Base-by-base conservation (phyloP, 2,329 filamentous ascomycete species). In the Talaromyces funiculosus region DNA sequence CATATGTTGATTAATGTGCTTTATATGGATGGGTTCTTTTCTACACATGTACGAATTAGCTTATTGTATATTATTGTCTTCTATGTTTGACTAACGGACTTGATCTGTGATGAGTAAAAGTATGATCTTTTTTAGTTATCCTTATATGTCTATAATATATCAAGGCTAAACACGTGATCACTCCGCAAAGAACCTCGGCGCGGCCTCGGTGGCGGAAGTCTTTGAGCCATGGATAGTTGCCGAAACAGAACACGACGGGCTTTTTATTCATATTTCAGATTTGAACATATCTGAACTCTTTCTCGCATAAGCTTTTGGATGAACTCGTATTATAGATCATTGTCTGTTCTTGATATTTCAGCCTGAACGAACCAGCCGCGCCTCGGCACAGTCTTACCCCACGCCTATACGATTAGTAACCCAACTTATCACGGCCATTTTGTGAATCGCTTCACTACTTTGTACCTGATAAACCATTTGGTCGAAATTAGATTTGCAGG, bases 61-160 rank as follows among this genome's bases (percentile, higher is more conserved):
- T 37, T 40, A 54, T 54, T 54, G 51, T 54, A 54, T 54, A 54
- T 54, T 54, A 54, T 40, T 54, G 18, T 33, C 29, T 51, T 29
- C 9, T 33, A 14, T 35, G 4, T 22, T 33, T 29, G 16, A 49
- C n/a, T 18, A 20, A 51, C n/a, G 29, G 47, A 35, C 18, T 51
- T 51, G 26, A 22, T 51, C 18, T 51, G n/a, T 22, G 47, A 51
- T 3, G 47, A 51, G 45, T 33, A 51, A 35, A 33, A 20, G n/a
- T 7, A n/a, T 20, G n/a, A 49, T 51, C 29, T 51, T 29, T 29
- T 33, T 33, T 51, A 24, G 18, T n/a, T n/a, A 29, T 49, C 24
- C 9, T 12, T 10, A 10, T 33, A 12, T 7, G 4, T 33, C 8
- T 33, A 12, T 7, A 33, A 33, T 33, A 3, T 33, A 49, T 51